Percentiles rank a stretch among this genome's conserved stretches.
These are phyloP conservation scores for Trichosphaerium sp. DNA, from an alignment of 78 protist species.

Conservation along the genomic window DNA sequence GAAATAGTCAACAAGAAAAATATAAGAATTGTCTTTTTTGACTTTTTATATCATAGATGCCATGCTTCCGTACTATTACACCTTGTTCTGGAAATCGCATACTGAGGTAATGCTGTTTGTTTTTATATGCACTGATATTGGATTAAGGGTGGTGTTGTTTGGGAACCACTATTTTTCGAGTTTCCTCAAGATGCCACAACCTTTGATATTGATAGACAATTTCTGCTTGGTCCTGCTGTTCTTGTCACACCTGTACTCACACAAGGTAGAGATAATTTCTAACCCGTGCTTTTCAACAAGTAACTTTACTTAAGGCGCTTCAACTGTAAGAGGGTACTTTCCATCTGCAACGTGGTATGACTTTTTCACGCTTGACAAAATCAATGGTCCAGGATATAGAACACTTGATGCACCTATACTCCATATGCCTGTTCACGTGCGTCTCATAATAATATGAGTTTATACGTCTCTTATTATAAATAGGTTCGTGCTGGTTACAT, in stretches of 20 bases:
- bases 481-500: no score
- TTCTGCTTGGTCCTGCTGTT: conserved; percentile 43
- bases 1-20: no score
- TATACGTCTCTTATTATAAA: no score
- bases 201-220: conserved; percentile 45
- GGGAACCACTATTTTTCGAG: conserved; percentile 50
- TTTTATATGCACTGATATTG: background rate
- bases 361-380: background rate
- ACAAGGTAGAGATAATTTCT: conserved; percentile 2
- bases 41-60: conserved; percentile 22
- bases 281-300: background rate
- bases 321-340: no score
- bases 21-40: no score
- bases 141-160: conserved; percentile 4
- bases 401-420: no score
- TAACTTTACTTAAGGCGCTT: no score
- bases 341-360: conserved; percentile 54
- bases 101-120: conserved; percentile 2
- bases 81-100: conserved; percentile 15
- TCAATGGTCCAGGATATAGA: no score
- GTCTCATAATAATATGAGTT: no score
- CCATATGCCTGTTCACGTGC: no score
- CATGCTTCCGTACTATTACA: conserved; percentile 44
- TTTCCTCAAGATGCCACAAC: conserved; percentile 32
- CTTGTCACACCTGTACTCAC: conserved; percentile 58